Evolutionary conservation across 2,329 filamentous ascomycete species (phyloP).

Genomic region (Zasmidium cellare): DNA sequence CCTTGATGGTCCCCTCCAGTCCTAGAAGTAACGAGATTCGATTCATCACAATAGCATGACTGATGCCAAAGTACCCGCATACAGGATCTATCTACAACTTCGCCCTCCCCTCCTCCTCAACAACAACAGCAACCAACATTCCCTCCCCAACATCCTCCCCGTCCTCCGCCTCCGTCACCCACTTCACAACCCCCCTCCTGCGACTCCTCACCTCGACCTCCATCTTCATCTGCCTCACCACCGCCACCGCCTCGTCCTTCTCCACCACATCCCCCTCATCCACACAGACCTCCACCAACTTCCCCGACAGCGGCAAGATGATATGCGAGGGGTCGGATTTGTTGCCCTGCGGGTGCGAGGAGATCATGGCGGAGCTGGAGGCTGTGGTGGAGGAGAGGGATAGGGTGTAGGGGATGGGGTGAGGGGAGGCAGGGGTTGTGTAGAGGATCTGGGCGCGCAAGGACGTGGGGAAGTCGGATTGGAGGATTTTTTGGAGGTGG

Average conservation of each 20-base stretch:
- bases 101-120: conserved; percentile 23
- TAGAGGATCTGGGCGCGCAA: conserved; percentile 57
- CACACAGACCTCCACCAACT: conserved; percentile 60
- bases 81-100: conserved; percentile 27
- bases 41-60: too few relatives aligned
- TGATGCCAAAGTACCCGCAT: too few relatives aligned
- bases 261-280: conserved; percentile 51
- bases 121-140: conserved; percentile 52
- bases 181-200: conserved; percentile 49
- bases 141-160: conserved; percentile 59
- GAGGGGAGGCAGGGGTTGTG: conserved; percentile 40
- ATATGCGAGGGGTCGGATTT: conserved; percentile 53
- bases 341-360: conserved; percentile 51
- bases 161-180: conserved; percentile 56
- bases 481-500: neutral
- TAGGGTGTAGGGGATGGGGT: conserved; percentile 42
- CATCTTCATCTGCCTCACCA: conserved; percentile 70
- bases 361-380: conserved; percentile 37
- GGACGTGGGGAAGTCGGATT: conserved; percentile 54
- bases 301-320: conserved; percentile 58
- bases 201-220: conserved; percentile 61
- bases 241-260: conserved; percentile 56
- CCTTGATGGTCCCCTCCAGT: too few relatives aligned
- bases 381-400: conserved; percentile 46
- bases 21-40: too few relatives aligned